phyloP scores from a whole-genome alignment of 2,329 filamentous ascomycete species.

The Curvularia sp. region DNA sequence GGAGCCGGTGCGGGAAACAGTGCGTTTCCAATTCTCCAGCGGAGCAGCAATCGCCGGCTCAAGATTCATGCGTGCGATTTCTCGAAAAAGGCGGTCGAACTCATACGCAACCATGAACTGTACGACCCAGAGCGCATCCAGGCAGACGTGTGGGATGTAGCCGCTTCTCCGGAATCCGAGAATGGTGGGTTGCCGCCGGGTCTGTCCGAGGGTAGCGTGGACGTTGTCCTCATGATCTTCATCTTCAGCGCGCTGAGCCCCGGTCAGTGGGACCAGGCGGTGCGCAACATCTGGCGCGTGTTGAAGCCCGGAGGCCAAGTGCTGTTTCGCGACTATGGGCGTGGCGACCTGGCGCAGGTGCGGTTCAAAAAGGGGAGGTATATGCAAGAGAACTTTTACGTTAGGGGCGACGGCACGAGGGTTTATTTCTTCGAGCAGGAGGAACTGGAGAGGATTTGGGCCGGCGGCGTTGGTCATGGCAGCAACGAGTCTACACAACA shows the following conservation, averaged over 20 bases:
- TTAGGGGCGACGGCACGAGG: slow-evolving; percentile 90
- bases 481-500: background rate
- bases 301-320: slow-evolving; percentile 93
- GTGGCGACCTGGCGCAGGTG: slow-evolving; percentile 94
- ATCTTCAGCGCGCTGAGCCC: slow-evolving; percentile 94
- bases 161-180: slow-evolving; percentile 58
- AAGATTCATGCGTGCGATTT: slow-evolving; percentile 96
- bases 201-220: slow-evolving; percentile 78
- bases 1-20: slow-evolving; percentile 97
- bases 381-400: slow-evolving; percentile 96
- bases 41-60: slow-evolving; percentile 81
- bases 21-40: slow-evolving; percentile 85
- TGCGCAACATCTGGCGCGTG: slow-evolving; percentile 79
- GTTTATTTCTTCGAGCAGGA: slow-evolving; percentile 97
- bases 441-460: slow-evolving; percentile 83
- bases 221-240: slow-evolving; percentile 94
- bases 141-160: slow-evolving; percentile 94
- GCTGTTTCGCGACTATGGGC: slow-evolving; percentile 94
- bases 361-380: slow-evolving; percentile 95
- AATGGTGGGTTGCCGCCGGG: slow-evolving; percentile 72
- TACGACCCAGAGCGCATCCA: slow-evolving; percentile 77
- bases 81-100: slow-evolving; percentile 90
- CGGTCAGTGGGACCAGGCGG: slow-evolving; percentile 80
- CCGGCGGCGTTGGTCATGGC: slow-evolving; percentile 44
- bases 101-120: slow-evolving; percentile 81